phyloP scores from a whole-genome alignment of 192 early-diverging fungal genomes.

The Coemansia sp. region DNA sequence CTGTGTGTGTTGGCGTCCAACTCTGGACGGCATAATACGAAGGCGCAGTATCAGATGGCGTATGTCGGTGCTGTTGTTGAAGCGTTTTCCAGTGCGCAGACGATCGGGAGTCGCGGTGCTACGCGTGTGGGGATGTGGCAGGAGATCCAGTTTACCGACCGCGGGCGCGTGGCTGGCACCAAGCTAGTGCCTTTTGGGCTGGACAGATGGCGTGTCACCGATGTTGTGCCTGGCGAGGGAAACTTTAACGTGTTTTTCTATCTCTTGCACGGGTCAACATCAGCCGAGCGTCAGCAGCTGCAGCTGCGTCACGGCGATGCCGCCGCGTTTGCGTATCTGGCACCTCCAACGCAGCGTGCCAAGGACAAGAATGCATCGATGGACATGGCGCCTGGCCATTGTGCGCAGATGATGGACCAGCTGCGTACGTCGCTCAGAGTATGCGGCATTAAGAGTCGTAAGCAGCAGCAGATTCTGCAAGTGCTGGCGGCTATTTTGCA shows the following conservation, averaged over 20 bases:
- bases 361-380: conserved; percentile 30
- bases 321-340: conserved; percentile 55
- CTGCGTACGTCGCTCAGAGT: conserved; percentile 62
- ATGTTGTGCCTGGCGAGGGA: conserved; percentile 53
- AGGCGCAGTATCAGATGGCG: conserved; percentile 66
- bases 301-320: conserved; percentile 60
- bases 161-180: conserved; percentile 78
- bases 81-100: conserved; percentile 75
- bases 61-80: conserved; percentile 72
- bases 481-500: conserved; percentile 87
- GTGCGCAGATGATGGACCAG: conserved; percentile 58
- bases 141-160: conserved; percentile 87
- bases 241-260: conserved; percentile 83
- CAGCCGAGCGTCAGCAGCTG: conserved; percentile 68
- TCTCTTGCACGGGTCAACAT: conserved; percentile 73
- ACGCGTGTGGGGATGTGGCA: conserved; percentile 80
- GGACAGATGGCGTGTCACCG: conserved; percentile 62
- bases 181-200: conserved; percentile 74
- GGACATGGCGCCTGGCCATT: conserved; percentile 29
- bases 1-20: conserved; percentile 73
- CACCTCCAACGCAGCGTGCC: conserved; percentile 13
- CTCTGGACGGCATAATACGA: conserved; percentile 71
- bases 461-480: conserved; percentile 78
- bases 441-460: conserved; percentile 65
- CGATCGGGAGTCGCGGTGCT: conserved; percentile 62